Evolutionary conservation across 1,284 basidiomycete genomes (phyloP).

Genomic region (Clitocybe nebularis): DNA sequence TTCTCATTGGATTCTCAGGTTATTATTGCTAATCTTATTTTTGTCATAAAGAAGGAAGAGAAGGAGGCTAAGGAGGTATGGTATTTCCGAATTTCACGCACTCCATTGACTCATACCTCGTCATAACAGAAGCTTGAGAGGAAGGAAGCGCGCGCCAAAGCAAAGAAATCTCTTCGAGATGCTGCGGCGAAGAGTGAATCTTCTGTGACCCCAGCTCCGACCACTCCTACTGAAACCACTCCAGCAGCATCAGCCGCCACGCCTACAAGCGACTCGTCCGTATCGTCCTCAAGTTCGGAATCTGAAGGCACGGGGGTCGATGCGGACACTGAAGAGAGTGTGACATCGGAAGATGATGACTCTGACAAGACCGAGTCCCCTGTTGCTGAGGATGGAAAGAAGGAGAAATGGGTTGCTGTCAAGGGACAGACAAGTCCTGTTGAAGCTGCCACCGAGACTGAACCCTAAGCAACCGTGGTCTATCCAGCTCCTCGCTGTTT

Average conservation of each 20-base stretch:
- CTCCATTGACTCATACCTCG: constrained; percentile 4
- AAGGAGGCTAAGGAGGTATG: constrained; percentile 40
- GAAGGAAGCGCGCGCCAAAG: constrained; percentile 51
- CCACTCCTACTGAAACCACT: constrained; percentile 29
- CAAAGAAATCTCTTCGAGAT: constrained; percentile 48
- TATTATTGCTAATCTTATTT: constrained; percentile 5
- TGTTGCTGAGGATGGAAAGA: constrained; percentile 31
- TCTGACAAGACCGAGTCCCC: constrained; percentile 35
- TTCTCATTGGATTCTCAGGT: constrained; percentile 7
- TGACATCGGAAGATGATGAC: constrained; percentile 67
- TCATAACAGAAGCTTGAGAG: constrained; percentile 54
- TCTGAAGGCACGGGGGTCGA: constrained; percentile 59
- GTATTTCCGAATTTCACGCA: constrained; percentile 3
- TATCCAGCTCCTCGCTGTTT: not conserved
- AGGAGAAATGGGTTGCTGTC: constrained; percentile 75
- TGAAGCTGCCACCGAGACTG: constrained; percentile 15
- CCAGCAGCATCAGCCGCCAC: constrained; percentile 28
- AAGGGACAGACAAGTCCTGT: constrained; percentile 27
- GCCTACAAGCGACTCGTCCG: constrained; percentile 25
- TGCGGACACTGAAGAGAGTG: constrained; percentile 69
- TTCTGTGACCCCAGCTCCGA: constrained; percentile 24
- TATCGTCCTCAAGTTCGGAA: constrained; percentile 47
- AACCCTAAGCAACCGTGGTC: constrained; percentile 14
- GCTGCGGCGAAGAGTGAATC: constrained; percentile 37
- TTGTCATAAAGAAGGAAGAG: constrained; percentile 45